phyloP scores from a whole-genome alignment of 1,139 yeast species.

The Scheffersomyces cryptocercus region DNA sequence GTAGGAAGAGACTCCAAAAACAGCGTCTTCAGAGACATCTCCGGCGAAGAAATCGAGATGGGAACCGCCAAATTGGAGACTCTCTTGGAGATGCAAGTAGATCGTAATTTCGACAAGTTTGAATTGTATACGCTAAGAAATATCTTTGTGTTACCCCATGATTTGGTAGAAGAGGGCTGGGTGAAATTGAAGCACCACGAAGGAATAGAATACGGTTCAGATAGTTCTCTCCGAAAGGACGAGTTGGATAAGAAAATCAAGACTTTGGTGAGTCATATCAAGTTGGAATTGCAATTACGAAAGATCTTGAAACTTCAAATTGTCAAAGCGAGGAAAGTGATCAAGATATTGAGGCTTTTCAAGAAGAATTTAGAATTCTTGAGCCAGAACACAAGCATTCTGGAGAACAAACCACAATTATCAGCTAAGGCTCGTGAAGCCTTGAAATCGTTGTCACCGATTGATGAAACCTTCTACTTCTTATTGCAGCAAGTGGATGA shows the following conservation, averaged over 20 bases:
- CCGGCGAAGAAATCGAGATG: conserved; percentile 54
- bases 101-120: conserved; percentile 80
- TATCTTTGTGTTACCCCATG: conserved; percentile 68
- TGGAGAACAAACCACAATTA: conserved; percentile 2
- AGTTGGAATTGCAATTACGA: conserved; percentile 45
- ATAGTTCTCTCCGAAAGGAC: conserved; percentile 11
- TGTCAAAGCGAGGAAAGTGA: conserved; percentile 36
- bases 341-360: conserved; percentile 31
- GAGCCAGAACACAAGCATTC: conserved; percentile 11
- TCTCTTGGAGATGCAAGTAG: conserved; percentile 74
- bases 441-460: conserved; percentile 46
- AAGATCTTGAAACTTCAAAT: conserved; percentile 43
- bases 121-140: conserved; percentile 83
- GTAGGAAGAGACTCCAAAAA: conserved; percentile 11
- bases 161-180: conserved; percentile 68
- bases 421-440: conserved; percentile 29
- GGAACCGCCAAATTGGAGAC: conserved; percentile 87
- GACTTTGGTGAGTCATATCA: conserved; percentile 42
- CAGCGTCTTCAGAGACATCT: conserved; percentile 17
- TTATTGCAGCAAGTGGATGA: conserved; percentile 42
- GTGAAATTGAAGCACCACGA: conserved; percentile 70
- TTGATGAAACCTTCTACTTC: conserved; percentile 54
- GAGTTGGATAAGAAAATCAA: conserved; percentile 38
- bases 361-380: conserved; percentile 32
- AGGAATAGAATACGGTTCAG: conserved; percentile 40